Evolutionary conservation across 805 yeast species (phyloP), one percentile per base, ranked within the genome.

Genomic region (Myxozyma melibiosi): DNA sequence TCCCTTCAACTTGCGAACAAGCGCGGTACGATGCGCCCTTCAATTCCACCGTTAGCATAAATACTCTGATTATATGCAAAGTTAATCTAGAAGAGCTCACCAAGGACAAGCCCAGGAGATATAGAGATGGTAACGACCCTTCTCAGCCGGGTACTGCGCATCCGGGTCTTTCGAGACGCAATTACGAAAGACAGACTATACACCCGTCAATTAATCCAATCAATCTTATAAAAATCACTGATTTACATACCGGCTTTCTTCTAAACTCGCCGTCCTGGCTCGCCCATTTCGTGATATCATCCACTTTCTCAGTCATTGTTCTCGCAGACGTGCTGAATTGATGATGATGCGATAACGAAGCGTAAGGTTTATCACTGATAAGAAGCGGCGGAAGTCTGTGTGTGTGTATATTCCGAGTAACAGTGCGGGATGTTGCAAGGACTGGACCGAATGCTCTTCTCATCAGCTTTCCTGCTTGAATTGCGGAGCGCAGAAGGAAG

Each of bases 31-130:
- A 69, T 89, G 96, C 0, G 97, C 97, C 82, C 67, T 65, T 8
- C 13, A 11, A 4, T n/a, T 25, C 9, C 25, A 4, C 24, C 20
- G 35, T 22, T 31, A 35, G 41, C 20, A n/a, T n/a, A n/a, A n/a
- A n/a, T n/a, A n/a, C n/a, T n/a, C n/a, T n/a, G n/a, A n/a, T n/a
- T n/a, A n/a, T n/a, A n/a, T n/a, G n/a, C n/a, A n/a, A n/a, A n/a
- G n/a, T n/a, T 96, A 47, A 79, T 76, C 0, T 94, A 86, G 9
- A 90, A 96, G 66, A 87, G 91, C 53, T 90, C 96, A 3, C 91
- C 97, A 92, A 2, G 98, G 98, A 73, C 98, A 92, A 1, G 97
- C 97, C 49, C 80, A 77, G 0, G 95, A 87, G 16, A 91, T 96
- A 67, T 89, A 92, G 49, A 92, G 79, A 73, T 91, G 96, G 69